Evolutionary conservation across 306 rosid genomes (phyloP).

Genomic region (Hippophae gyantsensis): DNA sequence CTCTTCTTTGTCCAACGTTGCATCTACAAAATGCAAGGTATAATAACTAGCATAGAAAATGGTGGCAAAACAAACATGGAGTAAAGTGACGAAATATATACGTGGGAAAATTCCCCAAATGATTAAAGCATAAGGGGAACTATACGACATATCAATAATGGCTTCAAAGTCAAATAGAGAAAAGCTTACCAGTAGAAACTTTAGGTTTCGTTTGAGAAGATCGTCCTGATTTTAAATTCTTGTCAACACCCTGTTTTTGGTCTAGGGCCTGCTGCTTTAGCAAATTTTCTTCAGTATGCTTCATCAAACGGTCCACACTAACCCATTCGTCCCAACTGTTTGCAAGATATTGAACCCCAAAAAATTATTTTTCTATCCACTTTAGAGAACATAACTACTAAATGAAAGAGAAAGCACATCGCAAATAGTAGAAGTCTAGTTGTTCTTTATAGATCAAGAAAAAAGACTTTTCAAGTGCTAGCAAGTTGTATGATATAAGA

Average conservation of each 20-base stretch:
- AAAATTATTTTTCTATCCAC: slow-evolving; percentile 53
- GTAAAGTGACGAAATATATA: neutral
- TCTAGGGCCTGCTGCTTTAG: slow-evolving; percentile 57
- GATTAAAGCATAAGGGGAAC: too few relatives aligned
- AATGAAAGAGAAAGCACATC: slow-evolving; percentile 19
- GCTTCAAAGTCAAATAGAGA: neutral
- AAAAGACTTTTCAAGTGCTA: neutral
- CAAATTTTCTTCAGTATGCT: slow-evolving; percentile 61
- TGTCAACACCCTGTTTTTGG: slow-evolving; percentile 61
- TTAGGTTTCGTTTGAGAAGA: slow-evolving; percentile 59
- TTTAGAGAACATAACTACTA: slow-evolving; percentile 37
- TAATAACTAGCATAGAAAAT: slow-evolving; percentile 11
- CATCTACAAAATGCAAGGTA: slow-evolving; percentile 44
- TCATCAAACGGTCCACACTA: slow-evolving; percentile 69
- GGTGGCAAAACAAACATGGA: neutral
- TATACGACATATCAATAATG: neutral
- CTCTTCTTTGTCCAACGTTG: slow-evolving; percentile 67
- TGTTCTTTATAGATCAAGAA: neutral
- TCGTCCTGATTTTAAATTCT: slow-evolving; percentile 63
- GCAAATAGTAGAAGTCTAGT: slow-evolving; percentile 8
- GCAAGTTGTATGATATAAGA: neutral
- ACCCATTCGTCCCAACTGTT: slow-evolving; percentile 99
- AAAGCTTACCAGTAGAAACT: slow-evolving; percentile 44
- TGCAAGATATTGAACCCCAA: slow-evolving; percentile 55
- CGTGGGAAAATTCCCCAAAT: neutral